Base-by-base conservation (phyloP, 345 rosid species). In the Hypericum perforatum region DNA sequence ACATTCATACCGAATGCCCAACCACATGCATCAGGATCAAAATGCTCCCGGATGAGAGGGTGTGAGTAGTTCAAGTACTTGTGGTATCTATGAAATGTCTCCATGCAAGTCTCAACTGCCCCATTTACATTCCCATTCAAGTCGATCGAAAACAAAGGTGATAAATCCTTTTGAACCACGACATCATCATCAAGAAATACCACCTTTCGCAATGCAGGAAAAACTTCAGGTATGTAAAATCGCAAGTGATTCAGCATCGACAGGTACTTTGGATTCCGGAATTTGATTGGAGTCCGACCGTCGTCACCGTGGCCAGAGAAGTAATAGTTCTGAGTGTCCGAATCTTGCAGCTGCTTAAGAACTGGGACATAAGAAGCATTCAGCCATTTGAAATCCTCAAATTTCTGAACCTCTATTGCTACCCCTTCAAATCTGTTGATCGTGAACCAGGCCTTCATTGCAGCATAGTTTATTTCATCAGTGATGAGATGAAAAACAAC, bases 51-150 rank as follows among this genome's bases (percentile, higher is more conserved):
- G 39, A 89, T 83, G 37, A 89, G 89, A 15, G 97, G 97, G 68
- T 68, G 72, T 11, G 72, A 68, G 41, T 68, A 68, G 49, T 68
- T 68, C 48, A 68, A 60, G 59, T 68, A 68, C 63, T 68, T 68
- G 6, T 68, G 72, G 58, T 89, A 85, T 56, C 97, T 74, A 59
- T 89, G 97, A 66, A 89, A 89, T 0, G 92, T 89, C 65, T 85
- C 97, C 95, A 85, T 89, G 82, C 97, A 89, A 0, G 97, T 89
- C 80, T 89, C 97, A 0, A 89, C 97, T n/a, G 97, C 97, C 51
- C 97, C 97, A 60, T 83, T 85, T 14, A 89, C 97, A 39, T 85
- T 89, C 29, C 81, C 76, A 53, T 85, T 85, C 70, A 85, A 69
- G 58, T 89, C 74, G 7, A 78, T 49, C 7, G 85, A 73, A 75